A percentile compares a stretch with the other conserved stretches of the same genome.
Conservation (phyloP, 2,329 filamentous ascomycete genomes). For the Penicillium fuscoglaucum region DNA sequence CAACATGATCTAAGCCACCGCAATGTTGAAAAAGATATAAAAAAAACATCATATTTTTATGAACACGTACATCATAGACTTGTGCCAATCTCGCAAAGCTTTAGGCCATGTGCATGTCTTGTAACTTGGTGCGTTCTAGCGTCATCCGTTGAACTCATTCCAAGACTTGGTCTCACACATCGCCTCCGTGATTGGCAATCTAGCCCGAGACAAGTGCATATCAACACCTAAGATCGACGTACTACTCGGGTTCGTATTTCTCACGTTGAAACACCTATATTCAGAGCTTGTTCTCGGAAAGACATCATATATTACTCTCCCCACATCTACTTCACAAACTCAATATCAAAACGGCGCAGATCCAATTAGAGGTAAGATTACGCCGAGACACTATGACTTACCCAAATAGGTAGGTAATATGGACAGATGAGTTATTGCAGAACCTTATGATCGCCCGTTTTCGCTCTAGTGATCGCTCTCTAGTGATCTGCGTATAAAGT, state of each 20-base stretch:
- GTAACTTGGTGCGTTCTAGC: neutral
- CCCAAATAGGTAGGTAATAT: neutral
- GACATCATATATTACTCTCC: neutral
- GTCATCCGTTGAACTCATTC: neutral
- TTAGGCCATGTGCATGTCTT: too few relatives aligned
- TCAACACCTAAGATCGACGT: neutral
- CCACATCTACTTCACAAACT: neutral
- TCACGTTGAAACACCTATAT: neutral
- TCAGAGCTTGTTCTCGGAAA: neutral
- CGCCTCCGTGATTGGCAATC: neutral
- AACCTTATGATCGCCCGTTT: neutral
- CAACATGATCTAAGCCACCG: too few relatives aligned
- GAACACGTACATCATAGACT: neutral
- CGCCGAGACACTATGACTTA: neutral
- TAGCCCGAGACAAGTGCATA: neutral
- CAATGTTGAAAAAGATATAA: neutral
- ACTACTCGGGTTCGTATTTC: neutral
- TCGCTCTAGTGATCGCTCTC: neutral
- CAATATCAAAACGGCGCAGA: neutral
- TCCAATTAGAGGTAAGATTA: neutral
- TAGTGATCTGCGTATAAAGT: neutral
- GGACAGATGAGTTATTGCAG: neutral
- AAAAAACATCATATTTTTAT: neutral
- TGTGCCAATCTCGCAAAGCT: too few relatives aligned
- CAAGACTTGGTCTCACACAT: neutral